Base-by-base conservation (phyloP, 2,329 filamentous ascomycete species). In the Aureobasidium mangrovei region DNA sequence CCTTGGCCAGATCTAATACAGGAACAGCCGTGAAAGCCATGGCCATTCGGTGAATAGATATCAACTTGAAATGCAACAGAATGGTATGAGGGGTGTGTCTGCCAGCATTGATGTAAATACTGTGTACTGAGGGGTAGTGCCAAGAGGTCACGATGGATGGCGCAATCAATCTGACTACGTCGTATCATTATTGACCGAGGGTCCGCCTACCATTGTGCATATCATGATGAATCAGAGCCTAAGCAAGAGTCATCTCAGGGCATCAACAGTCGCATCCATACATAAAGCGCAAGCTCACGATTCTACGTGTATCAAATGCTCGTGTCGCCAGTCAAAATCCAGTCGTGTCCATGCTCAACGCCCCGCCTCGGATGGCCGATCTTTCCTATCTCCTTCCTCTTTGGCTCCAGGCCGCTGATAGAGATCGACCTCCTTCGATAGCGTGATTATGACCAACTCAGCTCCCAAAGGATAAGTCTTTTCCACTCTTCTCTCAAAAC, bases 1-100 rank as follows among this genome's bases (percentile, higher is more conserved):
- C 85, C 26, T 79, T 73, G 10, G 84, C 80, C 57, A 94, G 77
- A 66, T 91, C 86, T 35, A 95, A 77, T 51, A 93, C 80, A 1
- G 89, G 89, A 56, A 95, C 83, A 2, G 80, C 77, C 2, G 80
- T 83, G 72, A 94, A 94, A 4, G 60, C 58, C 61, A 64, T 64
- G 6, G 31, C 39, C 29, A 3, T 31, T 39, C 9, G 12, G 7
- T 38, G 33, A 7, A 28, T 1, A 31, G 28, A 45, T 32, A 27
- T 24, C 38, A 39, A 6, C 33, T 35, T 35, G 32, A 35, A 8
- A 4, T 35, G 3, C 7, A 35, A 8, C 7, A 35, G 32, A 12
- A 35, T 7, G 32, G 7, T 12, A 35, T 8, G 32, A 8, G 4
- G 32, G 32, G 12, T 35, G 12, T n/a, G 18, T n/a, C 47, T 41